Percentiles rank a stretch among this genome's conserved stretches.
phyloP scores from a whole-genome alignment of 139 green algal genomes.

The Tetraselmis chui region DNA sequence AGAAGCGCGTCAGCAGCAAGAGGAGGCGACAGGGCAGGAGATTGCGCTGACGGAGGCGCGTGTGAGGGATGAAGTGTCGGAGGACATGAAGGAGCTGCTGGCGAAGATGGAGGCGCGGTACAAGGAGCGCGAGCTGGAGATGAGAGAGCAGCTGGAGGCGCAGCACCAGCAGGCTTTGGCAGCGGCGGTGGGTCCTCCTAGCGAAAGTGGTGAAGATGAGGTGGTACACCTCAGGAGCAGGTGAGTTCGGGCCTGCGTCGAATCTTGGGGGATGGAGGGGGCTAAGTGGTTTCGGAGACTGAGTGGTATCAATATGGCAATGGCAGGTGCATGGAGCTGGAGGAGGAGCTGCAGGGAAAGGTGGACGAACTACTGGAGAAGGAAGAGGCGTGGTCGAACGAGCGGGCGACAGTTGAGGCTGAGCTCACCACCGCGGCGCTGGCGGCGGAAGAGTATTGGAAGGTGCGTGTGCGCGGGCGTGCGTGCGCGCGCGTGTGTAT shows the following conservation, averaged over 20 bases:
- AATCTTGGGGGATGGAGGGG: no score
- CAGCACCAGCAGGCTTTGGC: not conserved
- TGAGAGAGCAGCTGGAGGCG: not conserved
- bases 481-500: no score
- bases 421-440: not conserved
- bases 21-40: constrained; percentile 26
- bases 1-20: not conserved
- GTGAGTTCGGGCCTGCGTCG: no score
- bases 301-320: no score
- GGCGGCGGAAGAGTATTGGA: not conserved
- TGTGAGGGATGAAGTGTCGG: constrained; percentile 43
- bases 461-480: no score
- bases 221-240: not conserved
- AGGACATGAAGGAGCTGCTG: constrained; percentile 49
- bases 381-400: not conserved
- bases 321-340: not conserved
- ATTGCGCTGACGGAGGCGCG: constrained; percentile 35
- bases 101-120: constrained; percentile 50
- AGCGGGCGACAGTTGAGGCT: not conserved
- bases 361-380: not conserved
- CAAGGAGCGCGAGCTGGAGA: constrained; percentile 10
- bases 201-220: no score
- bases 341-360: not conserved
- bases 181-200: not conserved
- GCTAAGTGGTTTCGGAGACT: no score